Percentiles rank a stretch among this genome's conserved stretches.
phyloP scores from a whole-genome alignment of 2,329 filamentous ascomycete species.

The Neurospora sp. region DNA sequence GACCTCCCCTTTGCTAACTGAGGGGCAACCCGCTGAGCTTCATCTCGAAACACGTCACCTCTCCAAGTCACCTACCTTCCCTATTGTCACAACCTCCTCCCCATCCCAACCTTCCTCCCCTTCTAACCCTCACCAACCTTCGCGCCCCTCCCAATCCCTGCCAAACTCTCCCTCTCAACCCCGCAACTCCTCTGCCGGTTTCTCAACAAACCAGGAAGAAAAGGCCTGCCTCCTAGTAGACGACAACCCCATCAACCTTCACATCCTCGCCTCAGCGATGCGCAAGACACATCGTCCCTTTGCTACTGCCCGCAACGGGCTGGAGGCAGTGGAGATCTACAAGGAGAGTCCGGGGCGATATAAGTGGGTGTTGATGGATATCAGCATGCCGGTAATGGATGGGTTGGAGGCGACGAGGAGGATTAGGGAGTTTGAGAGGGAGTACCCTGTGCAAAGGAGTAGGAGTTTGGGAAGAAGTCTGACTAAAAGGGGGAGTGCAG shows the following conservation, averaged over 20 bases:
- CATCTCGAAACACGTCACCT: not conserved
- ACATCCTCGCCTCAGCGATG: slow-evolving; percentile 28
- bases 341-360: slow-evolving; percentile 23
- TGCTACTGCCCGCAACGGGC: slow-evolving; percentile 34
- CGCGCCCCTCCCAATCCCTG: not conserved
- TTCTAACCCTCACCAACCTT: not conserved
- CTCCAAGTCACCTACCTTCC: not conserved
- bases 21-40: not conserved
- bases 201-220: not conserved
- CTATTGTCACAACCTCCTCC: not conserved
- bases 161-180: not conserved
- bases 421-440: slow-evolving; percentile 19
- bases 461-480: not conserved
- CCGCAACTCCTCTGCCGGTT: not conserved
- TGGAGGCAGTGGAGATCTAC: slow-evolving; percentile 36
- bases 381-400: slow-evolving; percentile 24
- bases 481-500: not conserved
- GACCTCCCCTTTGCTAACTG: not conserved
- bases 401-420: slow-evolving; percentile 21
- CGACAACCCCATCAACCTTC: slow-evolving; percentile 32
- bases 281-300: slow-evolving; percentile 27
- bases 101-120: not conserved
- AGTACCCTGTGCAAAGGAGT: slow-evolving; percentile 3
- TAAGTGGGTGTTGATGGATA: slow-evolving; percentile 34
- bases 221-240: slow-evolving; percentile 25